Base-by-base conservation (phyloP, 2,329 filamentous ascomycete genomes). In the Proliferodiscus dingleyae region DNA sequence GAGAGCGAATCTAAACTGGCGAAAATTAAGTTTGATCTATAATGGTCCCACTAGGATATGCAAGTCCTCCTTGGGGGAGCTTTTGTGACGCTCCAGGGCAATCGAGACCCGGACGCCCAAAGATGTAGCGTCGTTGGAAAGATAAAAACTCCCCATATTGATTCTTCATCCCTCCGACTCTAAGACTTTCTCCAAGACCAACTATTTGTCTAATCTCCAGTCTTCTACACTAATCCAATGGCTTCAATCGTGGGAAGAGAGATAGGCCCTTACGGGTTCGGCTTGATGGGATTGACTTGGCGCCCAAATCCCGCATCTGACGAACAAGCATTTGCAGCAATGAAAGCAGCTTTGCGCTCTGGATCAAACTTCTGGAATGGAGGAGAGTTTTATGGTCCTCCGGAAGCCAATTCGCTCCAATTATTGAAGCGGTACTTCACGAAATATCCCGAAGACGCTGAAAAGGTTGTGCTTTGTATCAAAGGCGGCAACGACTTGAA, bases 341-440 rank as follows among this genome's bases (percentile, higher is more conserved):
- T 85, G 64, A 73, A 74, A 51, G 69, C 73, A n/a, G 68, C 78
- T 5, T 60, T 80, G 11, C 51, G 64, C 18, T 59, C 61, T 8
- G 68, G 71, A 45, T 64, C 62, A 56, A 71, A 64, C 49, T 65
- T 73, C 45, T 84, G 80, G 78, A 83, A 82, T 56, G 79, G 70
- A 28, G 80, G 72, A 51, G 79, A 83, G 57, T 74, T 84, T 58
- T 86, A 86, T 65, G 81, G 82, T 34, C 65, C 69, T 0, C 71
- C 73, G 2, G 67, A 76, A n/a, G 70, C 70, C 56, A 81, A 83
- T 66, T 78, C 72, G 2, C 63, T 82, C 58, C 73, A 76, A 24
- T 64, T 85, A 7, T 64, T 85, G 21, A 71, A 77, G 51, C 66
- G 69, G 19, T 85, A 85, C 65, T 83, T 85, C 58, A 69, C 69